These are phyloP conservation scores for Acer campestre DNA, from an alignment of 345 rosid species.

Conservation along the genomic window DNA sequence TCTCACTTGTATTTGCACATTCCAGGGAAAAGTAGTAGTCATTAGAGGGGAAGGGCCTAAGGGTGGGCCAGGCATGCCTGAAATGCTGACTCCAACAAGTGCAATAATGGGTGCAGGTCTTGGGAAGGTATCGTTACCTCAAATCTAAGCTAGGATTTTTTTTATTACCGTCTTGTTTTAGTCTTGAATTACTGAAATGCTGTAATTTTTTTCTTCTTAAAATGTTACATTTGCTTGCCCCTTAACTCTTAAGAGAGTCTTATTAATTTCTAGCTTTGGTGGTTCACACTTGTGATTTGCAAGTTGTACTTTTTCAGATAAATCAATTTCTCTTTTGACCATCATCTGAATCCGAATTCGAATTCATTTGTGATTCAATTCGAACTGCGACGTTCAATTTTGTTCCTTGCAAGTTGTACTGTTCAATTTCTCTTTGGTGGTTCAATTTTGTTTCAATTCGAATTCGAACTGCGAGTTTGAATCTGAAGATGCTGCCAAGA, in stretches of 20 bases:
- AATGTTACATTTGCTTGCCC: not conserved
- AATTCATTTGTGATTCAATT: too few species aligned
- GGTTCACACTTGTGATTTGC: not conserved
- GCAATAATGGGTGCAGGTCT: constrained; percentile 99
- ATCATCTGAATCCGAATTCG: too few species aligned
- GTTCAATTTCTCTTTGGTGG: too few species aligned
- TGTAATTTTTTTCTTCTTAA: not conserved
- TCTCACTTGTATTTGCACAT: constrained; percentile 8
- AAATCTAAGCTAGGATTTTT: constrained; percentile 13
- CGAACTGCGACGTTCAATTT: too few species aligned
- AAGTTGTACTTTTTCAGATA: not conserved
- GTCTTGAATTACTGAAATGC: not conserved
- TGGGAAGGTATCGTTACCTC: constrained; percentile 71
- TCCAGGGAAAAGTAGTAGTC: constrained; percentile 88
- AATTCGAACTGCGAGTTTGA: too few species aligned
- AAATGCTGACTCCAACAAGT: constrained; percentile 99
- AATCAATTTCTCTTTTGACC: constrained; percentile 2
- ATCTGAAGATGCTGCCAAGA: too few species aligned
- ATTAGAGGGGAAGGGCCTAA: constrained; percentile 98
- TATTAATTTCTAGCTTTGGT: not conserved
- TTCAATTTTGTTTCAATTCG: too few species aligned
- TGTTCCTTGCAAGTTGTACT: too few species aligned
- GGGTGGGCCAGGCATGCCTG: constrained; percentile 99
- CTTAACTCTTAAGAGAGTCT: not conserved
- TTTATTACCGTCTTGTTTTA: not conserved